Evolutionary conservation across 2,329 filamentous ascomycete species (phyloP), one percentile per base, ranked within the genome.

Genomic region (Ceratocystis lukuohia): DNA sequence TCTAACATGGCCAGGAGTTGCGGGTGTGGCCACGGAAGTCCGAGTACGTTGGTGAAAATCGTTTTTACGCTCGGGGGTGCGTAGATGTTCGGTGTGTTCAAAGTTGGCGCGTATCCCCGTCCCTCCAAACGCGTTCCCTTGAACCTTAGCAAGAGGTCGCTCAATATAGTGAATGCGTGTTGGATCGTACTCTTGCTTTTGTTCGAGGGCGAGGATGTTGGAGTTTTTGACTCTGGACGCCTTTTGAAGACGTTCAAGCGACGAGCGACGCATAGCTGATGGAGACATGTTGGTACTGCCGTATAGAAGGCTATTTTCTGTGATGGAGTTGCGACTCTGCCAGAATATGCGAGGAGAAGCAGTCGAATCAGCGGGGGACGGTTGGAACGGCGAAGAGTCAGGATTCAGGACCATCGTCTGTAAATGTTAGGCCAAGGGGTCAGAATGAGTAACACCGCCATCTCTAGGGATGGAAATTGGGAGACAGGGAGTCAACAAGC

Each of bases 181-280:
- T 33, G 92, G 91, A 75, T 96, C 91, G 79, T 96, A 96, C 78
- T 95, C 89, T 75, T 91, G 85, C 77, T 92, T 92, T 74, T 91
- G 88, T 77, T 96, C 92, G 66, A 92, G 88, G 53, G 91, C 91
- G 74, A 96, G 90, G 81, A 97, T 96, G 78, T 88, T 96, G 82
- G 93, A 96, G 79, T 96, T 97, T 82, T 93, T 96, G 72, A 99
- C 94, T 68, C 94, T 88, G 66, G 93, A 96, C 41, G 91, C 92
- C 74, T 88, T 90, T 78, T 96, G 95, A 68, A 99, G 82, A 73
- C 92, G 92, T 81, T 99, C 94, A 71, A 99, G 92, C 20, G 93
- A 97, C 59, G 90, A 89, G 73, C 93, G 87, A 72, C 90, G 88
- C 67, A 85, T 87, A 25, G 89, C 86, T 59, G 88, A 87, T 6